Conservation (phyloP, 2,329 filamentous ascomycete genomes). For the Fusarium palustre region DNA sequence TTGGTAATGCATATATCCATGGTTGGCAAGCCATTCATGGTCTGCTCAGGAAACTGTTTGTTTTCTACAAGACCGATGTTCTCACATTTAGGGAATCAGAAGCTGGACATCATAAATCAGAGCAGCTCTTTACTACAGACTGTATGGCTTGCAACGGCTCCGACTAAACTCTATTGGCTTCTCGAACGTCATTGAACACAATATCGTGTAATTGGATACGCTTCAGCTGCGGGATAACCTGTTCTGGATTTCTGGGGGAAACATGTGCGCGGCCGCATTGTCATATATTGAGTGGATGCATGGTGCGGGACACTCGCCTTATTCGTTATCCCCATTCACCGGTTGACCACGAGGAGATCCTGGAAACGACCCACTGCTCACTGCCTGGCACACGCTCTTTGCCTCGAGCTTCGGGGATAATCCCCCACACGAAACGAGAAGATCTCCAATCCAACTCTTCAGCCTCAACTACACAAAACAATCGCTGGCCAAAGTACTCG, state of each 20-base stretch:
- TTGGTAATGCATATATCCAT: conserved; percentile 1
- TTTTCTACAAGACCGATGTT: background rate
- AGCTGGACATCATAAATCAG: background rate
- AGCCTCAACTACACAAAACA: conserved; percentile 37
- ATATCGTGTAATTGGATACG: conserved; percentile 27
- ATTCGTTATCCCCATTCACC: conserved; percentile 34
- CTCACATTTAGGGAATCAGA: background rate
- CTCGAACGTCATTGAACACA: conserved; percentile 43
- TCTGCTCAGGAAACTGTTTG: conserved; percentile 6
- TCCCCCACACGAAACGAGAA: conserved; percentile 41
- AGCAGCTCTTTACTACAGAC: conserved; percentile 5
- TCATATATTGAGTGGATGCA: conserved; percentile 39
- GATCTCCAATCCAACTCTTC: conserved; percentile 39
- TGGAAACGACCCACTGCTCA: conserved; percentile 39
- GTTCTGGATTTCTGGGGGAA: conserved; percentile 47
- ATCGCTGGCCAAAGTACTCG: conserved; percentile 13
- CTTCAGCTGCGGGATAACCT: conserved; percentile 44
- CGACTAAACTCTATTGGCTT: conserved; percentile 28
- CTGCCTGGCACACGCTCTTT: conserved; percentile 18
- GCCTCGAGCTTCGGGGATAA: conserved; percentile 33
- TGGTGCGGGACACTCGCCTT: conserved; percentile 39
- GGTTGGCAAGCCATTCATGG: conserved; percentile 2
- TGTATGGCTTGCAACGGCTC: conserved; percentile 12
- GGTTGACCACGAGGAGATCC: conserved; percentile 36
- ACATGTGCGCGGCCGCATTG: conserved; percentile 37